phyloP scores from a whole-genome alignment of 805 yeast species.

The Hanseniaspora vineae region DNA sequence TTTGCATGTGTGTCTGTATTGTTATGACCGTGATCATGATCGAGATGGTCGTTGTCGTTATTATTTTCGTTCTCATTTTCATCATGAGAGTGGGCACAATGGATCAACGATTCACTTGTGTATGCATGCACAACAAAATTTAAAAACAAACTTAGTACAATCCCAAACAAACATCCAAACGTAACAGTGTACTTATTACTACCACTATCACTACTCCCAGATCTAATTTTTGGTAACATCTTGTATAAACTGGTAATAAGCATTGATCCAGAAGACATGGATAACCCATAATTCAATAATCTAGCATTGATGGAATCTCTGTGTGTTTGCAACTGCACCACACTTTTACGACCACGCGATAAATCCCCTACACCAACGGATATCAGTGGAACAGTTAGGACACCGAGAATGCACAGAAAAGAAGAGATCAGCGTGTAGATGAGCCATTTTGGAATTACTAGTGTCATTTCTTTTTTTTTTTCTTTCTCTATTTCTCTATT shows the following conservation, averaged over 20 bases:
- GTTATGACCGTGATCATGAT: not conserved
- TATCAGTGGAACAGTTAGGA: constrained; percentile 37
- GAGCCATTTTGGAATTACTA: constrained; percentile 20
- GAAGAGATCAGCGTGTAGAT: constrained; percentile 43
- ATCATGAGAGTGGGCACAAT: constrained; percentile 51
- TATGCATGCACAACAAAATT: constrained; percentile 57
- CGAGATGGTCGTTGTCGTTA: constrained; percentile 9
- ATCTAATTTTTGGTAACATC: constrained; percentile 54
- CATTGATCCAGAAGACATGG: constrained; percentile 74
- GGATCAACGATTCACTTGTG: constrained; percentile 75
- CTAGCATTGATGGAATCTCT: constrained; percentile 26
- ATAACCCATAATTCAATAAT: constrained; percentile 61
- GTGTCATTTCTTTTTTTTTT: not conserved
- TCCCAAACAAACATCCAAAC: constrained; percentile 40
- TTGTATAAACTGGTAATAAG: constrained; percentile 65
- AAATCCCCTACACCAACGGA: constrained; percentile 2
- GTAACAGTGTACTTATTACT: constrained; percentile 32
- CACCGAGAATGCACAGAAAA: constrained; percentile 58
- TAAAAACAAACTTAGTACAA: constrained; percentile 41
- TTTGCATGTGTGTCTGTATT: not conserved
- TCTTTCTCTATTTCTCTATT: no score
- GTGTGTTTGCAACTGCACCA: not conserved
- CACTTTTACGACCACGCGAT: not conserved
- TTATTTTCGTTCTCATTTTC: constrained; percentile 10
- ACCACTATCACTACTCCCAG: constrained; percentile 5